phyloP scores from a whole-genome alignment of 2,329 filamentous ascomycete genomes.

The Septoria linicola region DNA sequence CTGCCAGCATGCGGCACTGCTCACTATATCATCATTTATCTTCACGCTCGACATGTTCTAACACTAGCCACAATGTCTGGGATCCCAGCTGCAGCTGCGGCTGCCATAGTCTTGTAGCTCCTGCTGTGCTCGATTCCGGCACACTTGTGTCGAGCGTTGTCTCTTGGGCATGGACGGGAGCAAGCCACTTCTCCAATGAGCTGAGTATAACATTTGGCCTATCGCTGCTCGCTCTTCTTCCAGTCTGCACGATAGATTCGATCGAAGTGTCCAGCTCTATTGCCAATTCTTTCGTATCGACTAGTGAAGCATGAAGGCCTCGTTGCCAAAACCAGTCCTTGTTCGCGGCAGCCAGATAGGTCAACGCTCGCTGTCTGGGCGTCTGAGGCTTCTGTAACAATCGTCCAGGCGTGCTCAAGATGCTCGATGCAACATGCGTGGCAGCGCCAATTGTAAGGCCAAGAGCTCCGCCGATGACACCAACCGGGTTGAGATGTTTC shows the following conservation, averaged over 20 bases:
- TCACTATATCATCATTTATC: not conserved
- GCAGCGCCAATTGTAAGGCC: constrained; percentile 22
- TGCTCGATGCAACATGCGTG: constrained; percentile 19
- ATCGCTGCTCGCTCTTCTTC: not conserved
- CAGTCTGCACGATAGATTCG: constrained; percentile 5
- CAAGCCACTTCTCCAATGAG: constrained; percentile 12
- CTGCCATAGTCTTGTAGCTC: constrained; percentile 3
- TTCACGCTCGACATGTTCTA: too few relatives aligned
- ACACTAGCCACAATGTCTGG: constrained; percentile 20
- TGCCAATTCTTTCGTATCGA: constrained; percentile 21
- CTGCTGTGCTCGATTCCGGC: constrained; percentile 8
- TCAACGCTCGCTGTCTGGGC: constrained; percentile 22
- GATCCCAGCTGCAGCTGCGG: constrained; percentile 18
- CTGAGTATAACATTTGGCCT: constrained; percentile 12
- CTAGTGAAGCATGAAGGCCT: constrained; percentile 20
- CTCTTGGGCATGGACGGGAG: not conserved
- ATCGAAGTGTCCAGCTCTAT: constrained; percentile 5
- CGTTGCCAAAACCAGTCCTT: constrained; percentile 24
- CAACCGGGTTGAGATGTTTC: constrained; percentile 21
- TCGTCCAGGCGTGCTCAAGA: constrained; percentile 15
- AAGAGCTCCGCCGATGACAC: constrained; percentile 22
- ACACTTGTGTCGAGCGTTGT: not conserved
- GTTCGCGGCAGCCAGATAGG: constrained; percentile 25
- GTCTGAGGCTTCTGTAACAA: constrained; percentile 23
- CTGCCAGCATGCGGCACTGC: too few relatives aligned